Evolutionary conservation across 2,329 filamentous ascomycete species (phyloP), one percentile per base, ranked within the genome.

Genomic region (Aspergillus clavatus): DNA sequence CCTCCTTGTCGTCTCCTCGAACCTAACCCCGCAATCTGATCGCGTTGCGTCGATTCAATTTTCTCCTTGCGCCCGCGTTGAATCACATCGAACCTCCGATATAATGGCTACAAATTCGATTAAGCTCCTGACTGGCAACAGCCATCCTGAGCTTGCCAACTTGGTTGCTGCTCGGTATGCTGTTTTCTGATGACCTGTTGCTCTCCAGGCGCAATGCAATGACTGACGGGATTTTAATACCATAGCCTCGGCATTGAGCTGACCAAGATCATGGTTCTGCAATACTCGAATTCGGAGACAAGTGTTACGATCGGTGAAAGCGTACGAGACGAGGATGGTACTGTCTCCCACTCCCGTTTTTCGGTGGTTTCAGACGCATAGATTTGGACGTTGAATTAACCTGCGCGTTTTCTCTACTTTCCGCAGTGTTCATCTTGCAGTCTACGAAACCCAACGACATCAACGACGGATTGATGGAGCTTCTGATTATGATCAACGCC

Each of bases 381-480:
- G 8, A 24, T 27, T 5, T 27, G 35, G 24, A 11, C 35, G 16
- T 24, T 50, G 33, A 43, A 39, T 43, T 50, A 42, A 40, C 24
- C 43, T 42, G 36, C 26, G 14, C 48, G 40, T 14, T 31, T 41
- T 24, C n/a, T 47, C 41, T 35, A 18, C 31, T 35, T 16, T 16
- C 18, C 12, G 35, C 59, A 82, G 90, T 96, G 64, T 97, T 96
- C 74, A 95, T 97, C 60, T 78, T 97, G 49, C 91, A 97, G 72
- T 95, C 91, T 19, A 95, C 93, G 38, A 85, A 87, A 31, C 91
- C 91, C 2, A 90, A 91, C 66, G 90, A 96, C 66, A 94, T 97
- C 74, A 98, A 98, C 72, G 91, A 97, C 68, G 89, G 89, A 40
- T 80, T 98, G 48, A 97, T 98, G 91, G 91, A 98, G 72, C 81